A percentile compares a stretch with the other conserved stretches of the same genome.
phyloP scores from a whole-genome alignment of 2,329 filamentous ascomycete species.

The Cytospora mali region DNA sequence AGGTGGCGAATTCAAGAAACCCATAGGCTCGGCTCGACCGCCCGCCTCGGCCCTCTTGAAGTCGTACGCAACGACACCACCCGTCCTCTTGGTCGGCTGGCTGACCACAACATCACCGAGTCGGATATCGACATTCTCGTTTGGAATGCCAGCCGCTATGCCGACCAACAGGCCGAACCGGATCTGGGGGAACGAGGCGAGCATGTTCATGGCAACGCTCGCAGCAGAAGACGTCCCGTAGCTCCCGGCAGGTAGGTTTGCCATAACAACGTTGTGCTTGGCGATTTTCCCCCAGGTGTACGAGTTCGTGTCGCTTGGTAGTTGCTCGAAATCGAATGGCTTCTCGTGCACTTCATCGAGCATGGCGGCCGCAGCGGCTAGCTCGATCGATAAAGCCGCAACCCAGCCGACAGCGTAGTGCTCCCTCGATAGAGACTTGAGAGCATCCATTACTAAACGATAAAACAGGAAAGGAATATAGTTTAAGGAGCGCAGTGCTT shows the following conservation, averaged over 20 bases:
- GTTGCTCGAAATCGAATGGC: background rate
- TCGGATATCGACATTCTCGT: constrained; percentile 39
- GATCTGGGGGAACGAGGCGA: constrained; percentile 37
- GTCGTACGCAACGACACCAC: constrained; percentile 36
- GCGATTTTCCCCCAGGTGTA: constrained; percentile 40
- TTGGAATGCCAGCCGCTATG: constrained; percentile 42
- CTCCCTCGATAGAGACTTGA: background rate
- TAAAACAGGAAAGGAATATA: too few relatives aligned
- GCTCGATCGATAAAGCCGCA: constrained; percentile 10
- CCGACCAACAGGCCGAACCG: constrained; percentile 39
- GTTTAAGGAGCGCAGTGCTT: too few relatives aligned
- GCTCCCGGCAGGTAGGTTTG: constrained; percentile 33
- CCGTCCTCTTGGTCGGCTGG: constrained; percentile 24
- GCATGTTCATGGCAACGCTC: constrained; percentile 36
- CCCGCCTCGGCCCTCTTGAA: constrained; percentile 22
- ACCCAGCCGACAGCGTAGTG: constrained; percentile 26
- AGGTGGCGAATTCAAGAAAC: background rate
- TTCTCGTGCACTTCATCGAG: constrained; percentile 18
- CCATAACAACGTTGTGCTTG: constrained; percentile 40
- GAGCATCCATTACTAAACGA: too few relatives aligned
- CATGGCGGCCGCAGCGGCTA: constrained; percentile 8
- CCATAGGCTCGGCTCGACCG: background rate
- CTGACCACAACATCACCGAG: constrained; percentile 40
- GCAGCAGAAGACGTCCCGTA: constrained; percentile 36
- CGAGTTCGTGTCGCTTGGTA: constrained; percentile 34